Base-by-base conservation (phyloP, 2,329 filamentous ascomycete species). In the Penicillium paneum region DNA sequence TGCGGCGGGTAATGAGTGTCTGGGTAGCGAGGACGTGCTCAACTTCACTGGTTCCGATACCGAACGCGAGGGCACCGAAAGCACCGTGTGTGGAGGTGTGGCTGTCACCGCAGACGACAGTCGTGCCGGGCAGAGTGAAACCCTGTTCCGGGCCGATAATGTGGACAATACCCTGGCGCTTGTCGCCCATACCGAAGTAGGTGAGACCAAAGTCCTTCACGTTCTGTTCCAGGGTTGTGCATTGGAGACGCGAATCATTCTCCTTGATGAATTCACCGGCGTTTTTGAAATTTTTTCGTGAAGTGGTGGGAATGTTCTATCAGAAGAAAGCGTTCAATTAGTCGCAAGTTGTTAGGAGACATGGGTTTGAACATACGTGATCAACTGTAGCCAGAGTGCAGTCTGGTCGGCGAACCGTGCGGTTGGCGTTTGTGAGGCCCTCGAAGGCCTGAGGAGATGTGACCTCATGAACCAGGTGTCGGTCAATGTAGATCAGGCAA, bases 391-490 rank as follows among this genome's bases (percentile, higher is more conserved):
- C 93, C 57, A 99, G 83, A 64, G 94, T 97, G 82, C 93, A 97
- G 77, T 99, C 94, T 56, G 93, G 92, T 78, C 94, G 84, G 76
- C 94, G 87, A 60, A 99, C 92, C 75, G 86, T 85, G 59, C 94
- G 87, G 62, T 85, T 85, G 46, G 94, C 92, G 75, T 96, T 96
- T 73, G 88, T 89, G 50, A 97, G 84, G 48, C 93, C 93, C 74
- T 99, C 94, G 68, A 97, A 99, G 44, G 94, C 94, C 90, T 97
- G 94, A 60, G 94, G 94, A 67, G 93, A 97, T 67, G 94, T 99
- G 73, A 99, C 94, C 81, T 99, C 94, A 74, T 99, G 94, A 59
- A 97, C 92, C 59, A 99, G 83, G 81, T 99, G 94, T 74, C 94
- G 85, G 78, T 96, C 91, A 71, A 97, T 97, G 74, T 97, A 97